Base-by-base conservation (phyloP, 2,329 filamentous ascomycete species). In the Penicillium griseofulvum region DNA sequence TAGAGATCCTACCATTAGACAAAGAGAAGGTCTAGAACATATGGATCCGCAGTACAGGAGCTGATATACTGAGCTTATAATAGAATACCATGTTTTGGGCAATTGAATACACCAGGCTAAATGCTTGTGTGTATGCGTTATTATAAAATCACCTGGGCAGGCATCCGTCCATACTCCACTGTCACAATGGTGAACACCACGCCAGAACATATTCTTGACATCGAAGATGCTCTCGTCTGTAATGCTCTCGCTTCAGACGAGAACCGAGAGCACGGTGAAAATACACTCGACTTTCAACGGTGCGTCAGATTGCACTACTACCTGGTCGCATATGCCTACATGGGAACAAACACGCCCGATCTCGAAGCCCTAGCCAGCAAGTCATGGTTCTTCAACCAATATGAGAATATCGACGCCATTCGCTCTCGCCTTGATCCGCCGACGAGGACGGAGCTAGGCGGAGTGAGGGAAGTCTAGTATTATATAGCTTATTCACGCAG, bases 241-340 rank as follows among this genome's bases (percentile, higher is more conserved):
- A n/a, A 60, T 22, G 57, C 57, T 55, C 49, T 63, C 16, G 53
- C 61, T 11, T 52, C 62, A 3, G 31, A 49, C 3, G 34, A 52
- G 5, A 55, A 58, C 22, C 58, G 55, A 11, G 45, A 55, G 7
- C 52, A 50, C n/a, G 22, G 50, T 42, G 44, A 60, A 17, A 52
- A 41, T 24, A 43, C 36, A 11, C 52, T 64, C 12, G 58, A 63
- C 46, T 61, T 58, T 45, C 45, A 58, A 26, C 57, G 61, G 28
- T 66, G 59, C 34, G 61, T 59, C 5, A 58, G 56, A 54, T 31
- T 65, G 44, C 62, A 64, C 37, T 65, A 65, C 48, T 65, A 64
- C 52, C 17, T 65, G 9, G 63, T 61, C 42, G 55, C 51, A n/a
- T 65, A 65, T 52, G 59, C 26, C 38, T 65, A 48, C 52, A 59